Base-by-base conservation (phyloP, 192 early-diverging fungal genomes). In the Funneliformis mosseae region DNA sequence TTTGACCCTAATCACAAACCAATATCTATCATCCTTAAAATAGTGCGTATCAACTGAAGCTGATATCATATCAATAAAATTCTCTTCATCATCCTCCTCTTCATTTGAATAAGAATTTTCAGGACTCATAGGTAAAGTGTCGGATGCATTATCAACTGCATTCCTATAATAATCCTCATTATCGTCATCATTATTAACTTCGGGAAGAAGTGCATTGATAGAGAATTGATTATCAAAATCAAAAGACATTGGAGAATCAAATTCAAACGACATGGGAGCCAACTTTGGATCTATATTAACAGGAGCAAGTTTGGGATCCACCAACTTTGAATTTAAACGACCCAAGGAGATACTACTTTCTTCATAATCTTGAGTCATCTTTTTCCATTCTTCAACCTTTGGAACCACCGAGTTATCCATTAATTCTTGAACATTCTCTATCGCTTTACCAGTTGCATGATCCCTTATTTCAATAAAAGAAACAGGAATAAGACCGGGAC, bases 391-490 rank as follows among this genome's bases (percentile, higher is more conserved):
- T 59, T 91, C 90, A 4, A 91, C 88, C 21, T 90, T 88, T 43
- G 91, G 92, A 82, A 92, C 88, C 8, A 87, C 85, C 55, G 91
- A 89, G 68, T 92, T 90, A 33, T 88, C 86, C 69, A 92, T 88
- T 66, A 92, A 85, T 75, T 92, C 88, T n/a, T 83, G 83, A 73
- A 94, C 89, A 83, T 92, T 90, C 71, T 75, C 70, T 69, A 95
- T 89, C 7, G 89, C 85, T 25, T 87, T 87, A 14, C 94, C 93
- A 8, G 93, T 91, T 11, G 83, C 78, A 79, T 88, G 87, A 84
- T 95, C 93, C 62, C 89, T 87, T 82, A 95, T 89, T 83, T 94
- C 89, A 28, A 95, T 86, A 90, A 92, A 95, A 41, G 90, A 88
- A 8, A 93, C 89, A 11, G 94, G 94, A 79, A 95, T 93, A 66